Conservation (phyloP, 2,329 filamentous ascomycete genomes). For the Coleophoma crateriformis region DNA sequence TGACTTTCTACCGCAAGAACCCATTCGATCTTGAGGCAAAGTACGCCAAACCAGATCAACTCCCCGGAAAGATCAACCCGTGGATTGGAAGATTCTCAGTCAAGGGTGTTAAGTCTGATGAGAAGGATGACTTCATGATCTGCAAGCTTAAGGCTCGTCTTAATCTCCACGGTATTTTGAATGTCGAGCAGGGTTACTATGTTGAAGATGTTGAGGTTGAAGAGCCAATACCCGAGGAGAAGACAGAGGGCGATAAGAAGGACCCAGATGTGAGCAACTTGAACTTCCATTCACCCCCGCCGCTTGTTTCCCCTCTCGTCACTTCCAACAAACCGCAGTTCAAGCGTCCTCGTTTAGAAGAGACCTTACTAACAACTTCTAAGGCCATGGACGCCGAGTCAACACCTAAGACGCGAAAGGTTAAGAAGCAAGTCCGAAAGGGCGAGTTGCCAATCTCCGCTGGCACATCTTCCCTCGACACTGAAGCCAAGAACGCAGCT, state of each 20-base stretch:
- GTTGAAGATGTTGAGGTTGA: conserved; percentile 98
- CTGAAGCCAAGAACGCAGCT: conserved; percentile 57
- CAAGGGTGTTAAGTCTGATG: conserved; percentile 91
- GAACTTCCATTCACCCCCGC: conserved; percentile 2
- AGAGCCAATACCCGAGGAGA: conserved; percentile 77
- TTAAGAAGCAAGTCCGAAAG: conserved; percentile 99
- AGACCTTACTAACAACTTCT: conserved; percentile 18
- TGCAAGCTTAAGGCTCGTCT: conserved; percentile 98
- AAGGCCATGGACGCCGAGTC: conserved; percentile 77
- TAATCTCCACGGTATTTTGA: conserved; percentile 93
- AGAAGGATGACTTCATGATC: conserved; percentile 97
- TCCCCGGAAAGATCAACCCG: conserved; percentile 85
- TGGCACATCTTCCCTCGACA: conserved; percentile 76
- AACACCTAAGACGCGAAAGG: conserved; percentile 82
- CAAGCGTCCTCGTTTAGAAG: conserved; percentile 17
- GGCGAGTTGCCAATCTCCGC: conserved; percentile 85
- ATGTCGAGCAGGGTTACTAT: conserved; percentile 95
- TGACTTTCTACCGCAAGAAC: conserved; percentile 99
- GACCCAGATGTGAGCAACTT: conserved; percentile 65
- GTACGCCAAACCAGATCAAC: conserved; percentile 78
- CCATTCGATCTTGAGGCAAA: conserved; percentile 93
- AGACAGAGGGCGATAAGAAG: conserved; percentile 49
- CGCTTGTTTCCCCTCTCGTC: conserved; percentile 6
- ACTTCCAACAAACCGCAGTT: conserved; percentile 14
- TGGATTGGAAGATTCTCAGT: conserved; percentile 98